Evolutionary conservation across 768 basidiomycete species (phyloP).

Genomic region (Lyophyllum decastes): DNA sequence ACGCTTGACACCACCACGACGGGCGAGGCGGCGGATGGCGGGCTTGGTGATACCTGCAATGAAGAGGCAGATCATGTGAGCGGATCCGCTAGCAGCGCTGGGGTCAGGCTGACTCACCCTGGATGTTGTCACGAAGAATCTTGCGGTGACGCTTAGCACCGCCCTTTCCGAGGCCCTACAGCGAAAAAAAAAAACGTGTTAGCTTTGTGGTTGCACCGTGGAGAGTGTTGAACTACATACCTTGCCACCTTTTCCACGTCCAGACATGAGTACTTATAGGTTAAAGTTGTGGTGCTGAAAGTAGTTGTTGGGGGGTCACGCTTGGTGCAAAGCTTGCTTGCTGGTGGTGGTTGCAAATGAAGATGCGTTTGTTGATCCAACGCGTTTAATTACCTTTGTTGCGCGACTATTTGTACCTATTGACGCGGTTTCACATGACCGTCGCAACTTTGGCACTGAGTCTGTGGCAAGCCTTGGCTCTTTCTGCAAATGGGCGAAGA

Average conservation of each 20-base stretch:
- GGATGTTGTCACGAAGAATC: conserved; percentile 77
- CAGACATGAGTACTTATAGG: conserved; percentile 53
- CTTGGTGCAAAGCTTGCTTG: conserved; percentile 5
- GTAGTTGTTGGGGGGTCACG: conserved; percentile 12
- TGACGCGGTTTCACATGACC: conserved; percentile 32
- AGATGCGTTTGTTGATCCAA: conserved; percentile 34
- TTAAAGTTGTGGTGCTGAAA: conserved; percentile 10
- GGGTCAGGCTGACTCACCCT: conserved; percentile 37
- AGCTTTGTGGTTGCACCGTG: neutral
- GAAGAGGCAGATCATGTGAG: neutral
- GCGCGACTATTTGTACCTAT: conserved; percentile 37
- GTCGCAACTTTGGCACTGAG: neutral
- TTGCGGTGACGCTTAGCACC: conserved; percentile 85
- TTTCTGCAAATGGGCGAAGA: too few relatives aligned
- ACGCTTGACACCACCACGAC: conserved; percentile 93
- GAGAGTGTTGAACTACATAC: conserved; percentile 21
- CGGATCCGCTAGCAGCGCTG: neutral
- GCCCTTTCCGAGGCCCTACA: conserved; percentile 79
- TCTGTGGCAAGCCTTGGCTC: neutral
- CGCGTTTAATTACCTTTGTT: conserved; percentile 41
- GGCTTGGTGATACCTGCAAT: conserved; percentile 76
- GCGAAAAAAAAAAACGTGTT: neutral
- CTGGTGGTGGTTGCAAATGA: conserved; percentile 34
- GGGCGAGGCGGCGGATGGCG: conserved; percentile 84
- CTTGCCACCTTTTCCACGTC: conserved; percentile 87